Percentiles rank a stretch among this genome's conserved stretches.
Evolutionary conservation across 805 yeast genomes (phyloP).

Genomic region (Sungouiella thailandica): DNA sequence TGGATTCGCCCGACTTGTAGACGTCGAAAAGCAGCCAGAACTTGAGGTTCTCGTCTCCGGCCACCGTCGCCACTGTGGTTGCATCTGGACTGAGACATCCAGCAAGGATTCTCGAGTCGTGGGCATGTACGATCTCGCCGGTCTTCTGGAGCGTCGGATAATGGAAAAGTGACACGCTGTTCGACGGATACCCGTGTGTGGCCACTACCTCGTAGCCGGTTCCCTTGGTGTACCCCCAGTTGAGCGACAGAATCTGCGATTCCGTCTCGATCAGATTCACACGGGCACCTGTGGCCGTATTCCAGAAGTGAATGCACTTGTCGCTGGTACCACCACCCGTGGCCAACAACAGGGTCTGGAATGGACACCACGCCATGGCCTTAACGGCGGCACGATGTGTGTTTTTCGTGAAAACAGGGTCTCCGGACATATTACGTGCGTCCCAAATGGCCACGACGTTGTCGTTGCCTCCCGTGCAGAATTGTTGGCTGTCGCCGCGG

Average conservation of each 20-base stretch:
- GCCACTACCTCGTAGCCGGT: slow-evolving; percentile 83
- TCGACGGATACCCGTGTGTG: slow-evolving; percentile 90
- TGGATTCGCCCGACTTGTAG: slow-evolving; percentile 22
- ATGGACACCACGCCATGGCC: slow-evolving; percentile 93
- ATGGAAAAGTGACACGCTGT: slow-evolving; percentile 75
- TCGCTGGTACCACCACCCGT: slow-evolving; percentile 97
- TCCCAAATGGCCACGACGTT: slow-evolving; percentile 94
- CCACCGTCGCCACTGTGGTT: slow-evolving; percentile 85
- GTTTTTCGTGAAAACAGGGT: slow-evolving; percentile 69
- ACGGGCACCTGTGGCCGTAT: slow-evolving; percentile 83
- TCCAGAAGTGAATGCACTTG: slow-evolving; percentile 87
- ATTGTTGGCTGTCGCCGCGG: slow-evolving; percentile 75
- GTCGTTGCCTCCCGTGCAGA: slow-evolving; percentile 93
- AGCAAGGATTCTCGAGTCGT: slow-evolving; percentile 79
- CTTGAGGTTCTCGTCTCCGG: slow-evolving; percentile 93
- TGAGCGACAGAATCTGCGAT: slow-evolving; percentile 88
- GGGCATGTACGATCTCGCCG: slow-evolving; percentile 82
- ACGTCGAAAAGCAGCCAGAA: slow-evolving; percentile 87
- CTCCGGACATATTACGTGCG: slow-evolving; percentile 28
- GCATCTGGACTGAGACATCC: slow-evolving; percentile 89
- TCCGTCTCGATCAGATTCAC: slow-evolving; percentile 86
- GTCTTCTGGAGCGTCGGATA: slow-evolving; percentile 83
- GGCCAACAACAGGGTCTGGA: slow-evolving; percentile 75
- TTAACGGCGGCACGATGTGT: slow-evolving; percentile 93
- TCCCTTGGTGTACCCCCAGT: slow-evolving; percentile 79